Conservation (phyloP, 129 eudicot genomes). For the Helianthus tuberosus region DNA sequence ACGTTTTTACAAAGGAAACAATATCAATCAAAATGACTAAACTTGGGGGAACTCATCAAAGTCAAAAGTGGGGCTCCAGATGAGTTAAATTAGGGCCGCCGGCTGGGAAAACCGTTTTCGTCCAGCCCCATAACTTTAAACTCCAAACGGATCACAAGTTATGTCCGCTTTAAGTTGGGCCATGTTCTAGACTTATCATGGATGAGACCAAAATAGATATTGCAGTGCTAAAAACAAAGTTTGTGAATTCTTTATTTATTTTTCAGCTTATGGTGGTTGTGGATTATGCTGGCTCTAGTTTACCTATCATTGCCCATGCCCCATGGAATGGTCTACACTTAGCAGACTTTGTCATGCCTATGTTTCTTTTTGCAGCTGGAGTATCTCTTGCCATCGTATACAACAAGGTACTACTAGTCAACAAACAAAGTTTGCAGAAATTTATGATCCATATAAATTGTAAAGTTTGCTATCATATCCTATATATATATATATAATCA, state of each 20-base stretch:
- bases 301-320: slow-evolving; percentile 67
- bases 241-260: slow-evolving; percentile 6
- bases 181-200: background rate
- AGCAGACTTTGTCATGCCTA: slow-evolving; percentile 89
- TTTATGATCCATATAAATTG: background rate
- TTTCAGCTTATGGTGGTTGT: slow-evolving; percentile 81
- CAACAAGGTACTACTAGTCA: slow-evolving; percentile 54
- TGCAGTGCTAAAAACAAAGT: no score
- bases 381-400: slow-evolving; percentile 72
- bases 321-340: slow-evolving; percentile 81
- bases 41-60: background rate
- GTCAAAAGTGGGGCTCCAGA: background rate
- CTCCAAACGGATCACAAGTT: background rate
- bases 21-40: background rate
- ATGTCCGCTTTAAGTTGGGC: background rate
- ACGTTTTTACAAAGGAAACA: background rate
- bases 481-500: no score
- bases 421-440: slow-evolving; percentile 11
- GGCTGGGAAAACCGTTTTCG: background rate
- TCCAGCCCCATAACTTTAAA: background rate
- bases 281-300: slow-evolving; percentile 70
- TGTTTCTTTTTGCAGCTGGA: slow-evolving; percentile 81
- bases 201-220: no score
- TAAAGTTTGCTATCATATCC: no score
- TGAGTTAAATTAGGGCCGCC: background rate